Evolutionary conservation across 2,329 filamentous ascomycete genomes (phyloP).

Genomic region (Fusarium nelsonii): DNA sequence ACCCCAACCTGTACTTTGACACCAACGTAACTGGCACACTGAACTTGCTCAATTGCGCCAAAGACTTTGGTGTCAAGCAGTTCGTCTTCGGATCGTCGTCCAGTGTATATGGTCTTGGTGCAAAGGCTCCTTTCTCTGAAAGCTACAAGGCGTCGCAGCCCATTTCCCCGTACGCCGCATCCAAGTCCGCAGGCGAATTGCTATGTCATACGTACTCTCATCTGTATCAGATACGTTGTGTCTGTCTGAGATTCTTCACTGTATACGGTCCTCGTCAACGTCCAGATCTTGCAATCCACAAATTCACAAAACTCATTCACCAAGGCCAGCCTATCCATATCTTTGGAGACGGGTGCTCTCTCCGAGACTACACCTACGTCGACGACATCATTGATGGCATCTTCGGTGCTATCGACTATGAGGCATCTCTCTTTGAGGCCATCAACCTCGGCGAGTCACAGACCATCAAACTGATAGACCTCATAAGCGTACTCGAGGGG

Average conservation of each 20-base stretch:
- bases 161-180: conserved; percentile 14
- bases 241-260: conserved; percentile 24
- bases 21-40: conserved; percentile 18
- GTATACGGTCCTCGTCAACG: conserved; percentile 20
- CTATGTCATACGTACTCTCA: conserved; percentile 21
- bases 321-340: conserved; percentile 16
- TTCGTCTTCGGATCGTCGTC: conserved; percentile 24
- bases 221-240: conserved; percentile 12
- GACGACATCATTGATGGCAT: conserved; percentile 18
- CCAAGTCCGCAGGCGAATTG: conserved; percentile 5
- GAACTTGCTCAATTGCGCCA: conserved; percentile 13
- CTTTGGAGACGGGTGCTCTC: conserved; percentile 1
- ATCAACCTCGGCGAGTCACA: conserved; percentile 27
- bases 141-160: conserved; percentile 8
- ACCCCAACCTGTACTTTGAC: conserved; percentile 13
- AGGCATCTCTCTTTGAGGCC: background rate
- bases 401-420: conserved; percentile 2
- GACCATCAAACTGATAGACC: conserved; percentile 7
- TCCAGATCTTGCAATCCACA: conserved; percentile 18
- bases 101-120: conserved; percentile 10
- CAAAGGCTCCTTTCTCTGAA: conserved; percentile 16
- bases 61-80: conserved; percentile 14
- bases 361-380: conserved; percentile 18
- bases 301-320: conserved; percentile 22
- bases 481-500: conserved; percentile 1